Percentiles rank a stretch among this genome's conserved stretches.
phyloP scores from a whole-genome alignment of 2,329 filamentous ascomycete genomes.

The Colletotrichum shisoi region DNA sequence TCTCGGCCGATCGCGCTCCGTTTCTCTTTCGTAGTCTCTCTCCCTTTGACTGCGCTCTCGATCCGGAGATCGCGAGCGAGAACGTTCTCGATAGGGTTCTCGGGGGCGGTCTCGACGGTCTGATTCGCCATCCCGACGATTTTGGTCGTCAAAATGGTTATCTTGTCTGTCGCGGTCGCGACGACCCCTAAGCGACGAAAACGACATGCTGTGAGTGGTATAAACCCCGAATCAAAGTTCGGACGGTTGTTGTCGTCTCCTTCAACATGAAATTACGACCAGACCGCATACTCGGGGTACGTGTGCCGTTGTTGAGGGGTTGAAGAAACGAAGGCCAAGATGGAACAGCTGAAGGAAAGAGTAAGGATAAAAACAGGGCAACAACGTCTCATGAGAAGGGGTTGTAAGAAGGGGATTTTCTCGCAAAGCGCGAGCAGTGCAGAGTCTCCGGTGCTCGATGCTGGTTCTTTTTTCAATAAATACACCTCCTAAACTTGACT shows the following conservation, averaged over 20 bases:
- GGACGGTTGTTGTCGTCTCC: background rate
- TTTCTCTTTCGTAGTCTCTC: slow-evolving; percentile 6
- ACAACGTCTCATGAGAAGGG: background rate
- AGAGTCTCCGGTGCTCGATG: background rate
- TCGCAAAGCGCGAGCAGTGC: background rate
- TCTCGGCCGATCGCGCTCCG: slow-evolving; percentile 36
- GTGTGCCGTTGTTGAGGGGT: background rate
- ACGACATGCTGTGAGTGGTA: slow-evolving; percentile 6
- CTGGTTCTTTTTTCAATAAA: background rate
- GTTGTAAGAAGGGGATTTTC: background rate
- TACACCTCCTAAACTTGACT: background rate
- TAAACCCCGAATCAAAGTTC: background rate
- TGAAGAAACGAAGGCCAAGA: too few relatives aligned
- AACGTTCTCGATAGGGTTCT: background rate
- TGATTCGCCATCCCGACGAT: slow-evolving; percentile 34
- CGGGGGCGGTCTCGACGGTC: slow-evolving; percentile 18
- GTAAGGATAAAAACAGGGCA: too few relatives aligned
- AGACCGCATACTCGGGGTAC: background rate
- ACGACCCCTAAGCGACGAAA: slow-evolving; percentile 28
- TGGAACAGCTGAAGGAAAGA: too few relatives aligned
- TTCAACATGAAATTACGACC: slow-evolving; percentile 3
- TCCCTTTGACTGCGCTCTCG: background rate
- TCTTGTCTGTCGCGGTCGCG: slow-evolving; percentile 34
- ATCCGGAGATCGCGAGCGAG: slow-evolving; percentile 17
- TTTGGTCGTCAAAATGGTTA: slow-evolving; percentile 9